A percentile compares a stretch with the other conserved stretches of the same genome.
Conservation (phyloP, 805 yeast genomes). For the Pichia phayaonensis region DNA sequence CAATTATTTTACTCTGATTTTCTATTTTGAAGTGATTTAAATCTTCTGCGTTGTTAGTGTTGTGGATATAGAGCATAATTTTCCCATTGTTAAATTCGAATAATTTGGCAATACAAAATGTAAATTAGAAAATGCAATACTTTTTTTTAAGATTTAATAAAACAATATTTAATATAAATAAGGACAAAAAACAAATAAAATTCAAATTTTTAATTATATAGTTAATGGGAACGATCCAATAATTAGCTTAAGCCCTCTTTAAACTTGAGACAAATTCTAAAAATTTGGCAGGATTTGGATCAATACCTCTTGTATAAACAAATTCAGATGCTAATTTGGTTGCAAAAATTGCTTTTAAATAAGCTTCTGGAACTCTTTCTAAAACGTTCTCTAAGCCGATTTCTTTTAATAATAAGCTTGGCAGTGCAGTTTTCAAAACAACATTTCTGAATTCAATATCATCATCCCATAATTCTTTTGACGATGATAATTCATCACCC, state of each 20-base stretch:
- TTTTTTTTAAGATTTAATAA: not conserved
- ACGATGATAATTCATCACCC: slow-evolving; percentile 66
- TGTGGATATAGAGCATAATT: too few species aligned
- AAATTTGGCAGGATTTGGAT: slow-evolving; percentile 72
- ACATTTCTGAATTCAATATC: slow-evolving; percentile 71
- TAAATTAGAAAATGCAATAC: too few species aligned
- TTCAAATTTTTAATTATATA: not conserved
- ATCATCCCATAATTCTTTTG: slow-evolving; percentile 77
- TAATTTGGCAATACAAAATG: too few species aligned
- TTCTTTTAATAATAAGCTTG: slow-evolving; percentile 56
- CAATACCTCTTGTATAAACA: slow-evolving; percentile 75
- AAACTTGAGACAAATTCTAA: slow-evolving; percentile 58
- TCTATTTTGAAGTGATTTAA: too few species aligned
- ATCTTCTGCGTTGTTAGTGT: too few species aligned
- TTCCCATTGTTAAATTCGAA: too few species aligned
- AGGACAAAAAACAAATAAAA: not conserved
- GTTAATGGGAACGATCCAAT: not conserved
- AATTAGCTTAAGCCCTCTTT: slow-evolving; percentile 32
- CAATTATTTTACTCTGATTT: too few species aligned
- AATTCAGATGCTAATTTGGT: slow-evolving; percentile 77
- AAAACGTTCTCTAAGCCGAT: slow-evolving; percentile 64
- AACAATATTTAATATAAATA: not conserved
- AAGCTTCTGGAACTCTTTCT: slow-evolving; percentile 76
- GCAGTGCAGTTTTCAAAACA: slow-evolving; percentile 71
- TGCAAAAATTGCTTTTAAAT: slow-evolving; percentile 82